Percentiles rank a stretch among this genome's conserved stretches.
Conservation (phyloP, 2,329 filamentous ascomycete genomes). For the Coleophoma crateriformis region DNA sequence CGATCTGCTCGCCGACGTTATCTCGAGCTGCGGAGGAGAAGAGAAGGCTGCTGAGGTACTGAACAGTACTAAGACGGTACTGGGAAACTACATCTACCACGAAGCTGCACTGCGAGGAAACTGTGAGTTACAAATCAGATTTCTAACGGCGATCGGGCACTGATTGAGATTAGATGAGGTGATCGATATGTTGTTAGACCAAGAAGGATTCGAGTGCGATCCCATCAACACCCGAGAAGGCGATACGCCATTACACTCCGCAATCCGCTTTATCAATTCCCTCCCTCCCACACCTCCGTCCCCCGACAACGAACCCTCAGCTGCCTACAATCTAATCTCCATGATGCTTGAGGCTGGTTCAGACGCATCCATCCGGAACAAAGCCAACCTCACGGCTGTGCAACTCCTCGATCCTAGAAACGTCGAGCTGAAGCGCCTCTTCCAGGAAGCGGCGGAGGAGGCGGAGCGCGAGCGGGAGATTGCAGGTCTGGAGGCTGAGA, state of each 20-base stretch:
- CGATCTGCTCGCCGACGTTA: conserved; percentile 72
- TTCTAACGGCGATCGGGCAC: neutral
- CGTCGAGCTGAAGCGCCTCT: conserved; percentile 50
- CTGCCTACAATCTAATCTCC: conserved; percentile 62
- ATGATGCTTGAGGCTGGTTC: conserved; percentile 81
- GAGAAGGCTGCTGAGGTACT: conserved; percentile 69
- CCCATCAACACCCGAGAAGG: conserved; percentile 64
- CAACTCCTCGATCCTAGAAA: conserved; percentile 73
- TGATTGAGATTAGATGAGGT: conserved; percentile 55
- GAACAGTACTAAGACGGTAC: conserved; percentile 77
- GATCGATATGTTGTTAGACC: conserved; percentile 77
- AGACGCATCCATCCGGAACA: conserved; percentile 60
- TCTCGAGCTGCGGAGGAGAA: conserved; percentile 48
- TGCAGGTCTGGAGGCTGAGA: conserved; percentile 26
- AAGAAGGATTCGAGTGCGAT: conserved; percentile 81
- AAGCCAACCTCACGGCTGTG: conserved; percentile 63
- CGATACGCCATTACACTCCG: conserved; percentile 76
- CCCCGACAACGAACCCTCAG: conserved; percentile 48
- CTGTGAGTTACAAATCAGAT: conserved; percentile 49
- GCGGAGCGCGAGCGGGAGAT: conserved; percentile 53
- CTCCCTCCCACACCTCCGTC: conserved; percentile 38
- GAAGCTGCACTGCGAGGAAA: conserved; percentile 81
- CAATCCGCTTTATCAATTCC: conserved; percentile 70
- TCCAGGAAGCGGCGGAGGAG: conserved; percentile 68
- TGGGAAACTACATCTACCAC: conserved; percentile 87